Base-by-base conservation (phyloP, 805 yeast species). In the Nakazawaea anatomiae region DNA sequence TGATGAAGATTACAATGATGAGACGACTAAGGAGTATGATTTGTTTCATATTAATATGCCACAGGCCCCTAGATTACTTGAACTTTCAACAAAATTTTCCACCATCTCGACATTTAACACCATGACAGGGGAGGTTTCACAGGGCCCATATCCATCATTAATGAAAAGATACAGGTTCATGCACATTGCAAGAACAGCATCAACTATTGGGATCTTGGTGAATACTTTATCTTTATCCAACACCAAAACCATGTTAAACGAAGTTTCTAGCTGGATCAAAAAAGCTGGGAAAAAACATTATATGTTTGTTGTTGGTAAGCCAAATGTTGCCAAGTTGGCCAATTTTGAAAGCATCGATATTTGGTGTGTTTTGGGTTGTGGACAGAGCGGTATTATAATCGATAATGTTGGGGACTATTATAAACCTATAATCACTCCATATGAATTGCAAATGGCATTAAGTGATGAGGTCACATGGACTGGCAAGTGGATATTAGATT, bases 351-450 rank as follows among this genome's bases (percentile, higher is more conserved):
- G 82, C n/a, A 79, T 94, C 11, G 98, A 94, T 58, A 77, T 88
- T 27, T 94, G 99, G 98, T 91, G 96, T 61, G 79, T 94, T 10
- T 67, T 94, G 11, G 99, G 99, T 0, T 94, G 99, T 65, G 90
- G 95, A 9, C 89, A 90, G 58, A 91, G 95, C 48, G 99, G 99
- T 5, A 85, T 92, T 28, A 82, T 92, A 38, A 66, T 94, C 11
- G 96, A 92, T 64, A 80, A 83, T 51, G 71, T 70, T 45, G 87
- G 84, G 55, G 95, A 89, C 54, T 92, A 85, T 62, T 89, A 80
- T 70, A 89, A 85, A 65, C 98, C 98, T 0, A 87, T 94, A 9
- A 81, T 94, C 18, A 94, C 99, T 0, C 98, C 98, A 0, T 92
- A 88, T 66, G 99, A 94, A 65, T 70, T 94, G 40, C 78, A 84